Conservation (phyloP, 257 asterid species). For the Primulina tabacum region DNA sequence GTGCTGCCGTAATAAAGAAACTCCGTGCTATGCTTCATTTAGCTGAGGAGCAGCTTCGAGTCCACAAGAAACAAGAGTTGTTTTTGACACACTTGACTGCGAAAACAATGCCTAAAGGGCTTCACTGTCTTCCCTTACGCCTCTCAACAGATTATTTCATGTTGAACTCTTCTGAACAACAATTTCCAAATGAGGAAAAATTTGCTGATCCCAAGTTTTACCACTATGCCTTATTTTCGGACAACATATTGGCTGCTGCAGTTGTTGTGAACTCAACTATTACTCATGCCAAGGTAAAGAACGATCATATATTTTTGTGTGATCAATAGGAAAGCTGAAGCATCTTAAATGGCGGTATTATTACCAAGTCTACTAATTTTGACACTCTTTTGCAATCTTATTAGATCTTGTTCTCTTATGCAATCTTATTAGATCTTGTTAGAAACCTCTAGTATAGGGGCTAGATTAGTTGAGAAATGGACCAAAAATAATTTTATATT, state of each 20-base stretch:
- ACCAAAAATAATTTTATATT: background rate
- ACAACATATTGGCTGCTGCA: slow-evolving; percentile 83
- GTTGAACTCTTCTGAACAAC: slow-evolving; percentile 58
- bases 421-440: background rate
- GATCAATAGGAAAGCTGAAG: background rate
- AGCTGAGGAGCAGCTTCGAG: slow-evolving; percentile 59
- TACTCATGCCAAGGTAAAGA: slow-evolving; percentile 65
- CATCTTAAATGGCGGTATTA: background rate
- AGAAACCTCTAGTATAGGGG: background rate
- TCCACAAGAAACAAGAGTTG: slow-evolving; percentile 55
- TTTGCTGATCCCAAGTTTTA: slow-evolving; percentile 60
- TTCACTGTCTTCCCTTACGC: slow-evolving; percentile 69
- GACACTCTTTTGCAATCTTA: background rate
- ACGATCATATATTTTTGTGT: background rate
- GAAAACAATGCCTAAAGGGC: slow-evolving; percentile 67
- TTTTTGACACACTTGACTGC: slow-evolving; percentile 64
- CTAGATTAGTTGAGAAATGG: background rate
- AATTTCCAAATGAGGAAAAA: slow-evolving; percentile 52
- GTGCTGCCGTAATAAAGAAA: slow-evolving; percentile 52
- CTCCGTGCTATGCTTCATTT: slow-evolving; percentile 70
- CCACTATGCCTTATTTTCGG: slow-evolving; percentile 93
- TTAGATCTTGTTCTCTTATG: background rate
- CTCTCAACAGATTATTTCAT: slow-evolving; percentile 58
- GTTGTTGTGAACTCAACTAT: slow-evolving; percentile 87
- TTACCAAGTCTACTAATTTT: no score